phyloP scores from a whole-genome alignment of 2,329 filamentous ascomycete genomes.

The Camptophora hylomeconis region DNA sequence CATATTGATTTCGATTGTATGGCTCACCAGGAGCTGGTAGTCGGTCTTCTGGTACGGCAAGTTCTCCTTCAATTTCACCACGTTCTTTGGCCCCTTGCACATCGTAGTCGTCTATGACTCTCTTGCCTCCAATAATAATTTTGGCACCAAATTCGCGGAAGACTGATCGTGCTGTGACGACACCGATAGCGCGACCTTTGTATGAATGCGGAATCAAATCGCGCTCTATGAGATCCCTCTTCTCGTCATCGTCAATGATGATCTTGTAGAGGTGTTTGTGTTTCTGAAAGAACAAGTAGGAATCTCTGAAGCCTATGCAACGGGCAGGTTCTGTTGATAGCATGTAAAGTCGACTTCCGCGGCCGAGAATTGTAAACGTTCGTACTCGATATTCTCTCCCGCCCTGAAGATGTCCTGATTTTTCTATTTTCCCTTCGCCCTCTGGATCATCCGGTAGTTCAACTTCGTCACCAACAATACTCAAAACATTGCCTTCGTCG shows the following conservation, averaged over 20 bases:
- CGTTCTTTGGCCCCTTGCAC: conserved; percentile 60
- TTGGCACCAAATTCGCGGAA: conserved; percentile 92
- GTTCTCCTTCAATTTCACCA: conserved; percentile 72
- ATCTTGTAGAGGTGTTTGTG: conserved; percentile 95
- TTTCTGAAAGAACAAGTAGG: conserved; percentile 97
- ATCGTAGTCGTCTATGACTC: conserved; percentile 81
- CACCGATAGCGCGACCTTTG: conserved; percentile 93
- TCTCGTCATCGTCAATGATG: conserved; percentile 94
- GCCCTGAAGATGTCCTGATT: conserved; percentile 66
- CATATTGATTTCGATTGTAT: conserved; percentile 99
- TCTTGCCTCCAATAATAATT: conserved; percentile 83
- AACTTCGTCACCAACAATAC: conserved; percentile 85
- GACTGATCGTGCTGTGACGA: conserved; percentile 90
- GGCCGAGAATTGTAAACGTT: conserved; percentile 79
- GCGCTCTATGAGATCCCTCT: conserved; percentile 87
- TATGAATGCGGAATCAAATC: conserved; percentile 96
- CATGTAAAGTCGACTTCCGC: conserved; percentile 88
- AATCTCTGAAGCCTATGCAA: conserved; percentile 93
- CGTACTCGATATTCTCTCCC: conserved; percentile 89
- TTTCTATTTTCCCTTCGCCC: conserved; percentile 88
- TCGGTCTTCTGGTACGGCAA: conserved; percentile 80
- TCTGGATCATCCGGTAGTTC: conserved; percentile 74
- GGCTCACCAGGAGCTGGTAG: conserved; percentile 61
- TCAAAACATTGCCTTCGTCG: conserved; percentile 83
- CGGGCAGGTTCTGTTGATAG: conserved; percentile 92